Evolutionary conservation across 2,329 filamentous ascomycete species (phyloP).

Genomic region (Domatiomyces globalis): DNA sequence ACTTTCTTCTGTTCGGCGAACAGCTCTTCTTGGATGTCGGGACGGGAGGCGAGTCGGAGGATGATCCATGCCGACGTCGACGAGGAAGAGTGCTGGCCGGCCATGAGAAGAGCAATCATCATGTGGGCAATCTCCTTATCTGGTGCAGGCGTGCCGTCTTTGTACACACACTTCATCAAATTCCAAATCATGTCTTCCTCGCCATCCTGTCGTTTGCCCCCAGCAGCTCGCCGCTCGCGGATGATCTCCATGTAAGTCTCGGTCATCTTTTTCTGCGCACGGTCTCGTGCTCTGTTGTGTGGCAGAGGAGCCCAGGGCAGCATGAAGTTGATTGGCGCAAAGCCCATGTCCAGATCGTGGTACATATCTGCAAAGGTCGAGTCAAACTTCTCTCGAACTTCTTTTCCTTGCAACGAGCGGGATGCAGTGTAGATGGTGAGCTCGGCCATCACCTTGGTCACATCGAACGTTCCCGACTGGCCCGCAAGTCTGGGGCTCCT

Average conservation of each 20-base stretch:
- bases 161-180: conserved; percentile 63
- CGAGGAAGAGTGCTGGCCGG: conserved; percentile 67
- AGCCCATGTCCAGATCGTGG: conserved; percentile 68
- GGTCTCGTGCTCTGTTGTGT: conserved; percentile 58
- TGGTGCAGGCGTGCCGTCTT: conserved; percentile 52
- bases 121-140: conserved; percentile 69
- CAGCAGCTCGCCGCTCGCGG: conserved; percentile 40
- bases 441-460: conserved; percentile 55
- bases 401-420: conserved; percentile 59
- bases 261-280: conserved; percentile 56
- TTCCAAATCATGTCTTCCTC: conserved; percentile 64
- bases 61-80: conserved; percentile 67
- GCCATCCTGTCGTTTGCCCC: conserved; percentile 31
- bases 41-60: conserved; percentile 55
- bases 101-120: conserved; percentile 79
- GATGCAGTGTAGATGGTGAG: conserved; percentile 73
- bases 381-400: conserved; percentile 58
- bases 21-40: conserved; percentile 55
- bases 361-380: conserved; percentile 60
- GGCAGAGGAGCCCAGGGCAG: conserved; percentile 66
- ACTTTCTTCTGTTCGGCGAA: conserved; percentile 50
- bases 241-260: conserved; percentile 60
- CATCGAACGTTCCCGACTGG: conserved; percentile 29
- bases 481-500: conserved; percentile 44
- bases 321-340: conserved; percentile 69